Base-by-base conservation (phyloP, 768 basidiomycete species). In the Mycena rebaudengoi region DNA sequence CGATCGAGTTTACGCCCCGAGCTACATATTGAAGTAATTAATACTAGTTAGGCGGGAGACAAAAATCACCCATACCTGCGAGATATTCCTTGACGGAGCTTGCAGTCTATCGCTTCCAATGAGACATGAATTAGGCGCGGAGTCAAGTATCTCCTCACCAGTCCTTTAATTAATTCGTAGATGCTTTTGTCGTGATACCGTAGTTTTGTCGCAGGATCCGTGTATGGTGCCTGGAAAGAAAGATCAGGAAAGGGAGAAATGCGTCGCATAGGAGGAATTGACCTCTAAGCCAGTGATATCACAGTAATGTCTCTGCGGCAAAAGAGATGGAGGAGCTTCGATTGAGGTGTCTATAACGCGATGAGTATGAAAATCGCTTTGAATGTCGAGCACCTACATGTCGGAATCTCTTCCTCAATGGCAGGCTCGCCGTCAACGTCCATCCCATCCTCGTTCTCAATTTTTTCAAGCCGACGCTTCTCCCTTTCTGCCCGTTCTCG, bases 221-320 rank as follows among this genome's bases (percentile, higher is more conserved):
- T 94, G 67, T 95, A 95, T 1, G 90, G 91, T 0, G 91, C 92
- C 92, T 92, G 40, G n/a, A n/a, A n/a, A 3, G 28, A 21, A 40
- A 43, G 40, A 23, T 18, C 11, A 32, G 13, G 7, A 13, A 30
- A 30, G 62, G 29, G 54, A 30, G 30, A 18, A 41, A 28, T 4
- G 13, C 35, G 5, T 7, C 16, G 26, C 4, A 56, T 23, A 40
- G 32, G 25, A 43, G 13, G 26, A 21, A 35, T 76, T 8, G 29
- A 91, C 92, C 76, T 94, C 92, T 13, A 95, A 80, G 0, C 94
- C 92, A 0, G 94, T 95, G 16, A 95, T 94, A 76, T 95, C 94
- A 70, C 94, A 95, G 54, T 91, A 93, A 62, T 90, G 88, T 61
- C 83, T 82, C 46, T 88, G 90, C 4, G 94, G 93, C 8, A 91